Base-by-base conservation (phyloP, 2,329 filamentous ascomycete genomes). In the Neopestalotiopsis rosae region DNA sequence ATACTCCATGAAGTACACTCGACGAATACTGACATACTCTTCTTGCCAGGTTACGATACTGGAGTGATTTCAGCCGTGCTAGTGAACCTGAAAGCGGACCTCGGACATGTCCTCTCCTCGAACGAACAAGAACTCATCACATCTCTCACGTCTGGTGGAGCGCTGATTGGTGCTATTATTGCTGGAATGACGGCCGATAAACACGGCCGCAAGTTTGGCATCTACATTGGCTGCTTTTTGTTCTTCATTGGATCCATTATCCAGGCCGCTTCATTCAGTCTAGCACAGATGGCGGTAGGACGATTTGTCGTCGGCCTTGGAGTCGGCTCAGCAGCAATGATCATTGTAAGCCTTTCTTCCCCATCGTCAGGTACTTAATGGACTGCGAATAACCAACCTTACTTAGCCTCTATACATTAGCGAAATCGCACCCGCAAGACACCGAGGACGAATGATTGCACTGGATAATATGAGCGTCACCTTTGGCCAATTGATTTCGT, bases 391-490 rank as follows among this genome's bases (percentile, higher is more conserved):
- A 6, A 40, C 5, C 20, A 67, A 56, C 74, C 56, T 9, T 34
- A 12, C 32, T 7, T 34, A 28, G 42, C 71, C 71, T 1, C 58
- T 72, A 1, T 88, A 87, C 71, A 86, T 87, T 56, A 82, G 81
- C 2, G 85, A 87, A 67, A 77, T 87, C 3, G 82, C 85, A 1
- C 86, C 85, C 0, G 81, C 84, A 3, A 84, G 83, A 69, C 82
- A 83, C 57, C 80, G 85, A 65, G 85, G 85, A 17, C 79, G 82
- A 3, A 83, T 85, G 79, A 83, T 86, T 72, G 82, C 78, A 1
- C 74, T 87, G 30, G 82, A 86, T 72, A 86, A 86, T 69, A 82
- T 86, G 71, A 79, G 76, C 61, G 81, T 84, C 68, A 84, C 82
- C 1, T 78, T 79, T 7, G 81, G 82, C 1, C 80, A 83, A 42